Percentiles rank a stretch among this genome's conserved stretches.
Conservation (phyloP, 306 rosid genomes). For the Corylus heterophylla region DNA sequence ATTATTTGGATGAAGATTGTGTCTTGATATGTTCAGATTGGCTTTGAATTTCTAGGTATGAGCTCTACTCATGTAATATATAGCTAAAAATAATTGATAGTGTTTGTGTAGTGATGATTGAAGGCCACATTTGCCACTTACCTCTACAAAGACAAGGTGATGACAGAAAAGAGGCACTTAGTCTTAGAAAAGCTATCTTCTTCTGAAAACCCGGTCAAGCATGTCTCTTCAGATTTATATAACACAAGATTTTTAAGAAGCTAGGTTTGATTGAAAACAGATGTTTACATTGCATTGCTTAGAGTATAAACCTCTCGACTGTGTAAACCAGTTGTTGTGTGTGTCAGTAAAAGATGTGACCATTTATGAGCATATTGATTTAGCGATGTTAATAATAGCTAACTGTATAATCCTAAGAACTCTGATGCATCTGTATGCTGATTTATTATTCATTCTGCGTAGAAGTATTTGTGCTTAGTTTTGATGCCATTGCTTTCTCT, state of each 20-base stretch:
- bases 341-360: neutral
- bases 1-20: neutral
- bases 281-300: neutral
- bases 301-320: neutral
- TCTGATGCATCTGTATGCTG: constrained; percentile 2
- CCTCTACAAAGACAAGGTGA: neutral
- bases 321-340: neutral
- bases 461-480: neutral
- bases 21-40: constrained; percentile 1
- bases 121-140: neutral
- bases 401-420: neutral
- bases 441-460: neutral
- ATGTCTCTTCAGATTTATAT: neutral
- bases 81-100: neutral
- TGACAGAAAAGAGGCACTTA: neutral
- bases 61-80: neutral
- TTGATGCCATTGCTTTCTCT: constrained; percentile 17
- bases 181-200: neutral
- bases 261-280: neutral
- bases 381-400: neutral
- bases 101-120: neutral
- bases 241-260: neutral
- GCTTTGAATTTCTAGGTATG: neutral
- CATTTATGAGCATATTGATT: neutral
- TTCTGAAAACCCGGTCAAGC: neutral